Percentiles rank a stretch among this genome's conserved stretches.
phyloP scores from a whole-genome alignment of 1,284 basidiomycete genomes.

The Microbotryum violaceum region DNA sequence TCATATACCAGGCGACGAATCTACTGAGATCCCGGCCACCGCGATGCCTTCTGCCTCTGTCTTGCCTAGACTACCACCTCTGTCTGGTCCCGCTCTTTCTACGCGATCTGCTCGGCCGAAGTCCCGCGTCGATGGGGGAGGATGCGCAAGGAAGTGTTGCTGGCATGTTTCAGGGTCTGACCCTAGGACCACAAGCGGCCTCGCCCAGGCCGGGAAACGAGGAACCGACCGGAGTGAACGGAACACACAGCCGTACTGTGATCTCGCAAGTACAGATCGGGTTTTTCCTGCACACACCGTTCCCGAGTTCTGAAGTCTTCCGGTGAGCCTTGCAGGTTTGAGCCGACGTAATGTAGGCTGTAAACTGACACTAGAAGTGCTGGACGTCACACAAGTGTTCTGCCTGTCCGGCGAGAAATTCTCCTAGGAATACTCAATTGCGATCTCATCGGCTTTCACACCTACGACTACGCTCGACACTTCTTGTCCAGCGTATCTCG shows the following conservation, averaged over 20 bases:
- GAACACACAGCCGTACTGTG: slow-evolving; percentile 12
- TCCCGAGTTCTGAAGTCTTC: slow-evolving; percentile 97
- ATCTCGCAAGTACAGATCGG: slow-evolving; percentile 68
- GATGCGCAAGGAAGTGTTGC: slow-evolving; percentile 49
- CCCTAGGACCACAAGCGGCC: slow-evolving; percentile 33
- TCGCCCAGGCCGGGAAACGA: slow-evolving; percentile 17
- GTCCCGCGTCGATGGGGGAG: slow-evolving; percentile 52
- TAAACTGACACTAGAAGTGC: not conserved
- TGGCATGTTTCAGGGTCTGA: slow-evolving; percentile 50
- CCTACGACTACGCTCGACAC: slow-evolving; percentile 98
- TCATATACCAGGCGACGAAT: not conserved
- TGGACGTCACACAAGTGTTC: slow-evolving; percentile 53
- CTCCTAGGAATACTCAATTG: slow-evolving; percentile 90
- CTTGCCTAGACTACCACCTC: slow-evolving; percentile 45
- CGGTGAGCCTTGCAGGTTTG: slow-evolving; percentile 51
- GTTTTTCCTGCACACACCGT: slow-evolving; percentile 97
- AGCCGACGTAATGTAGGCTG: too few species aligned
- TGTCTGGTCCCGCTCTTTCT: slow-evolving; percentile 96
- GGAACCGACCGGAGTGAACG: slow-evolving; percentile 47
- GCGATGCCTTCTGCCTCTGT: not conserved
- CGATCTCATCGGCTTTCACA: slow-evolving; percentile 97
- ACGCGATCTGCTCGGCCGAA: slow-evolving; percentile 67
- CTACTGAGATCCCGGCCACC: not conserved
- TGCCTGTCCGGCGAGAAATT: slow-evolving; percentile 94
- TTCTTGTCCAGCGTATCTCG: slow-evolving; percentile 97